Evolutionary conservation across 257 asterid genomes (phyloP), one percentile per base, ranked within the genome.

Genomic region (Nicotiana obtusifolia): DNA sequence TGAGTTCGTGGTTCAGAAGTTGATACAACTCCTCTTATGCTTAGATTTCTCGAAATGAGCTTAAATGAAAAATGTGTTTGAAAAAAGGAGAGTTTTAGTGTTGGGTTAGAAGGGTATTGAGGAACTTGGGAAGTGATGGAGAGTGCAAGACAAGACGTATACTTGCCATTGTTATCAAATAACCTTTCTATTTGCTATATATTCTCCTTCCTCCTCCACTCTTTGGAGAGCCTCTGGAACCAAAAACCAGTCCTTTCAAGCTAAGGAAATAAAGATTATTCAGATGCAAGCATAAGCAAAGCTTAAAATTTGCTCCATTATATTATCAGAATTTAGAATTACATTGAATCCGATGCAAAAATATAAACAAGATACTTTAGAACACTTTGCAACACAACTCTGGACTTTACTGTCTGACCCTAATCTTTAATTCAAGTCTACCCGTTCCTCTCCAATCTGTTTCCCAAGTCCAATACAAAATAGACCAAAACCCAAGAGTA

Each of bases 1-100:
- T 89, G 90, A 76, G 94, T 87, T 82, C 88, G 81, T 26, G 93
- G 90, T 16, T 90, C 95, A 3, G 94, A 75, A 1, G 93, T 62
- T 16, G 97, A 90, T 26, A 91, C 83, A 76, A 86, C 89, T 53
- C 97, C 98, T 81, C 87, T 89, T 1, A 89, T 81, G 73, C 81
- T 75, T 57, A 86, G 59, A 54, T 88, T 53, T 68, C 87, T 84
- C 1, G 91, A 84, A 52, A 54, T 77, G 87, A 87, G 86, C 66
- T 90, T 91, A 88, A 88, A 80, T 30, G 90, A 88, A 87, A 19
- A 69, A 59, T 82, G 77, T 82, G 85, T 84, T 65, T 91, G 6
- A 31, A 22, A 30, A 83, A 44, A 41, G 80, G 2, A 83, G 10
- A 66, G 69, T 20, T 76, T 76, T 14, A 41, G 41, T n/a, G 37